Percentiles rank a stretch among this genome's conserved stretches.
phyloP scores from a whole-genome alignment of 129 eudicot species.

The Lactuca saligna region DNA sequence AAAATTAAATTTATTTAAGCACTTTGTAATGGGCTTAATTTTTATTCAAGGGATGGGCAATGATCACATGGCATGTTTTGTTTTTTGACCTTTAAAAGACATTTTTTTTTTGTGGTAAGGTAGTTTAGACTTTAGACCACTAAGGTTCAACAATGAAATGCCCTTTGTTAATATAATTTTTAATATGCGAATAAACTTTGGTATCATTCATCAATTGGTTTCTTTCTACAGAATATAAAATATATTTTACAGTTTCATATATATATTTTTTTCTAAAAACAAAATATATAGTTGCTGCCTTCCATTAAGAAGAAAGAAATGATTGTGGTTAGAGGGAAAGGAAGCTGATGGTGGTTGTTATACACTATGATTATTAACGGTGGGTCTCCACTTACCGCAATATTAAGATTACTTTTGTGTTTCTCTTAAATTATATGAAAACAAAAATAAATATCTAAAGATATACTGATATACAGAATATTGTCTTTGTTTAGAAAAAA shows the following conservation, averaged over 20 bases:
- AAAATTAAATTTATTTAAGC: constrained; percentile 19
- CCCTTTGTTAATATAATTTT: constrained; percentile 6
- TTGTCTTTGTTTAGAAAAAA: not conserved
- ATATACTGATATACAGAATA: not conserved
- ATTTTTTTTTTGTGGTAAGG: constrained; percentile 1
- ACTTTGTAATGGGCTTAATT: constrained; percentile 28
- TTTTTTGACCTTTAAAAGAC: constrained; percentile 33
- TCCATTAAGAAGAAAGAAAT: constrained; percentile 15
- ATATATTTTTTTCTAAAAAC: not conserved
- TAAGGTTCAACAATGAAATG: constrained; percentile 27
- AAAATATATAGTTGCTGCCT: constrained; percentile 17
- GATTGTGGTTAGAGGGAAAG: constrained; percentile 18
- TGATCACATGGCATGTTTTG: constrained; percentile 43
- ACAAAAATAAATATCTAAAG: not conserved
- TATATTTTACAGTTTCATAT: not conserved
- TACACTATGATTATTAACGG: constrained; percentile 27
- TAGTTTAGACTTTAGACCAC: constrained; percentile 29
- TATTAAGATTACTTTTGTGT: constrained; percentile 18
- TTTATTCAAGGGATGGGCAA: constrained; percentile 30
- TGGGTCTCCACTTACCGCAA: constrained; percentile 39
- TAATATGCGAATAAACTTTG: constrained; percentile 3
- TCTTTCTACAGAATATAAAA: not conserved
- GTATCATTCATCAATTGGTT: constrained; percentile 1
- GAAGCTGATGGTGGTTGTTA: constrained; percentile 28
- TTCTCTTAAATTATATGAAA: not conserved